A percentile compares a stretch with the other conserved stretches of the same genome.
Evolutionary conservation across 2,329 filamentous ascomycete species (phyloP).

Genomic region (Apiospora rasikravindrae): DNA sequence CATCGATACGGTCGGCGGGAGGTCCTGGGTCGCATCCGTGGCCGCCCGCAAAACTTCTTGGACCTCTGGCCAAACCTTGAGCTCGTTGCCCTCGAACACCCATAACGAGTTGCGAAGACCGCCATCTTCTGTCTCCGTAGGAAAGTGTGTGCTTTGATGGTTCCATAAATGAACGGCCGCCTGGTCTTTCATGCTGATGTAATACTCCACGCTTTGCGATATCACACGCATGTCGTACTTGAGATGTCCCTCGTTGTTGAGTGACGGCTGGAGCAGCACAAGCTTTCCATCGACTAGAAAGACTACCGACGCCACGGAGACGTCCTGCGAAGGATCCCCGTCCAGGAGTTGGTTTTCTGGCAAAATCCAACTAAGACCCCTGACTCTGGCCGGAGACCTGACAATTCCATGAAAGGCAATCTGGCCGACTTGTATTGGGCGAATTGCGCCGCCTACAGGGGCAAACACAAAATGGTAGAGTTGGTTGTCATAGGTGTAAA

Average conservation of each 20-base stretch:
- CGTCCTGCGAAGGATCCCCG: slow-evolving; percentile 94
- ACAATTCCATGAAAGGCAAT: slow-evolving; percentile 98
- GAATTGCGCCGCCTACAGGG: slow-evolving; percentile 69
- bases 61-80: slow-evolving; percentile 89
- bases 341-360: slow-evolving; percentile 88
- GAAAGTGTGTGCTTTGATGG: slow-evolving; percentile 35
- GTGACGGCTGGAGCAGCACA: slow-evolving; percentile 85
- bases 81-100: slow-evolving; percentile 87
- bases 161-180: slow-evolving; percentile 48
- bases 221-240: slow-evolving; percentile 99
- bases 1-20: slow-evolving; percentile 77
- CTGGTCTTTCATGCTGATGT: slow-evolving; percentile 89
- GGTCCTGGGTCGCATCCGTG: slow-evolving; percentile 68
- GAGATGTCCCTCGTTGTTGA: slow-evolving; percentile 80
- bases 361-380: slow-evolving; percentile 93
- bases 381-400: slow-evolving; percentile 86
- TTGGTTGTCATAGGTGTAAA: slow-evolving; percentile 96
- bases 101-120: slow-evolving; percentile 86
- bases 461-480: slow-evolving; percentile 94
- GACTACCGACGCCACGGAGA: slow-evolving; percentile 88
- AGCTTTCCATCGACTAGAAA: slow-evolving; percentile 98
- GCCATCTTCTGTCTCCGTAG: slow-evolving; percentile 41
- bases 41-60: slow-evolving; percentile 80
- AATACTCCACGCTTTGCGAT: slow-evolving; percentile 95
- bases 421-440: slow-evolving; percentile 91